Evolutionary conservation across 2,329 filamentous ascomycete species (phyloP), one percentile per base, ranked within the genome.

Genomic region (Apiospora hydei): DNA sequence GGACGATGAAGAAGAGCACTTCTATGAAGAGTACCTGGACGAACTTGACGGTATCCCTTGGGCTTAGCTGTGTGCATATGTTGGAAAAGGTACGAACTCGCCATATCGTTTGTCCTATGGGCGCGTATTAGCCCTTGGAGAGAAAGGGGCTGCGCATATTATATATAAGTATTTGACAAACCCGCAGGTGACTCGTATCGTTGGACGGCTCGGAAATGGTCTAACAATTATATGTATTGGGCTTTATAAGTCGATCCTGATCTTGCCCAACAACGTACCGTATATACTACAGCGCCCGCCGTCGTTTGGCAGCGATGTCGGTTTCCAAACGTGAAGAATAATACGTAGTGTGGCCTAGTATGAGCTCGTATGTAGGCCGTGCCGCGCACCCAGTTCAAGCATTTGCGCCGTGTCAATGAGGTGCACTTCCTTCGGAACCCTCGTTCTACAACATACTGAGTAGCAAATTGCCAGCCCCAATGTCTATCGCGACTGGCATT

Each of bases 1-100:
- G 0, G 74, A 74, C 11, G 76, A 75, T 1, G 78, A 76, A 5
- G 79, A 80, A 3, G 83, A 84, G 24, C 81, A 86, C 70, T 85
- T 84, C 38, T 86, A 86, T 71, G 87, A 89, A 76, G 87, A 88
- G 75, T 88, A 87, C 76, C 81, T 89, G 75, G 87, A 89, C 74
- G 87, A 88, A 73, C 77, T 89, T 73, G 88, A 89, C 73, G 87
- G 87, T 13, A 88, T 89, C 73, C 85, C 85, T 8, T 88, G 86
- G 79, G 75, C 80, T 47, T 79, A 68, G 26, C 66, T 41, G 21
- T 3, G 41, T 38, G 41, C 10, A 64, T 38, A 41, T 4, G 24
- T 10, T 7, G 6, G 3, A 4, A 21, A n/a, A 38, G 16, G 18
- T 1, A 41, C 13, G 18, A 4, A 41, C 13, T 57, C 26, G 16